Conservation (phyloP, 164 flowering plant genomes). For the Buxus sempervirens region DNA sequence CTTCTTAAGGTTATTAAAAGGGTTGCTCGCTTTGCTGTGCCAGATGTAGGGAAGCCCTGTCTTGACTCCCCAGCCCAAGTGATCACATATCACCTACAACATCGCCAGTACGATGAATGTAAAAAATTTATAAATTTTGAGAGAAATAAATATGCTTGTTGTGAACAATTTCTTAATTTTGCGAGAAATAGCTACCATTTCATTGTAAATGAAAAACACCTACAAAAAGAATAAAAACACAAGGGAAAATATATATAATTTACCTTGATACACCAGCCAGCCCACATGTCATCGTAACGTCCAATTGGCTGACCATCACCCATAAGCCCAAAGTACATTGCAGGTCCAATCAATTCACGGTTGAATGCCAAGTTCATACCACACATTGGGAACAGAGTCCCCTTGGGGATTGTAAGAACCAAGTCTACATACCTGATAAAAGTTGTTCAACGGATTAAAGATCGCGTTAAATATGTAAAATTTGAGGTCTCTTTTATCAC, state of each 20-base stretch:
- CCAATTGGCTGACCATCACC: conserved; percentile 86
- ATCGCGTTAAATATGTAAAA: neutral
- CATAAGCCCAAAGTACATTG: conserved; percentile 83
- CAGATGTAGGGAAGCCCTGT: conserved; percentile 52
- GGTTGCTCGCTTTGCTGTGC: conserved; percentile 62
- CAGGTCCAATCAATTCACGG: conserved; percentile 71
- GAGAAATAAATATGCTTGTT: no score
- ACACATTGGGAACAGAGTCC: conserved; percentile 72
- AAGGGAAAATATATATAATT: neutral
- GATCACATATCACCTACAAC: conserved; percentile 49
- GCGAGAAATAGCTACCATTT: no score
- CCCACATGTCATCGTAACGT: conserved; percentile 82
- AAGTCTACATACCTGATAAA: conserved; percentile 53
- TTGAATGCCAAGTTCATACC: conserved; percentile 71
- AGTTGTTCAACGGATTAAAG: neutral
- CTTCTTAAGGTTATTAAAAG: conserved; percentile 54
- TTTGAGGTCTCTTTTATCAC: neutral
- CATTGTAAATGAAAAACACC: no score
- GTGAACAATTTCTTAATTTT: no score
- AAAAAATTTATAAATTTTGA: no score
- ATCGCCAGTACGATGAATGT: neutral
- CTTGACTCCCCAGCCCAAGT: conserved; percentile 45
- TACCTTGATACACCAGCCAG: conserved; percentile 77
- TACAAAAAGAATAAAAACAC: no score
- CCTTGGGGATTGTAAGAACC: conserved; percentile 66